phyloP scores from a whole-genome alignment of 192 early-diverging fungal genomes.

The Coemansia sp. region DNA sequence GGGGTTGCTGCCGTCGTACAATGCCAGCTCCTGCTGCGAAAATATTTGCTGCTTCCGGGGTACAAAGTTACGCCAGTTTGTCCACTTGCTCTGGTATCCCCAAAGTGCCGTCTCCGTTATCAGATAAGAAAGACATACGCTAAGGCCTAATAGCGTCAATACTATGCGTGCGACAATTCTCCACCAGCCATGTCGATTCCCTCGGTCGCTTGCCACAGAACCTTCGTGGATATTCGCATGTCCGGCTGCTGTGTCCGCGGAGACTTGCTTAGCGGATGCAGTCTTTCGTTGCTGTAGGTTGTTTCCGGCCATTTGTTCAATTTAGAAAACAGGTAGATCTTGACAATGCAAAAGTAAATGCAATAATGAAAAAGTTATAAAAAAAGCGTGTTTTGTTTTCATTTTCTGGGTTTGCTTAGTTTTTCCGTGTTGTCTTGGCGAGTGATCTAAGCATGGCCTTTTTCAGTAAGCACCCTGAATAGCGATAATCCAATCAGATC shows the following conservation, averaged over 20 bases:
- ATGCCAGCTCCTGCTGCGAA: conserved; percentile 72
- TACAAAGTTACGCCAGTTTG: conserved; percentile 69
- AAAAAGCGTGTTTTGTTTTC: background rate
- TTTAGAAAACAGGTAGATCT: background rate
- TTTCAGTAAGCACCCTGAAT: too few species aligned
- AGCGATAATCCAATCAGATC: too few species aligned
- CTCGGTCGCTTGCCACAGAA: background rate
- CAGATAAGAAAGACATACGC: conserved; percentile 59
- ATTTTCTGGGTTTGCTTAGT: too few species aligned
- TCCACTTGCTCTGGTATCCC: conserved; percentile 71
- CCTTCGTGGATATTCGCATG: background rate
- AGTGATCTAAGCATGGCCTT: too few species aligned
- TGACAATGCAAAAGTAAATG: background rate
- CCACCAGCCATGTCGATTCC: conserved; percentile 32
- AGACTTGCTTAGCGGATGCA: background rate
- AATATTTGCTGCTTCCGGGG: conserved; percentile 69
- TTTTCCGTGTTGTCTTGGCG: too few species aligned
- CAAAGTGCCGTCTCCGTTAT: conserved; percentile 78
- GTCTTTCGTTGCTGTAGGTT: conserved; percentile 30
- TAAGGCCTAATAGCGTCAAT: conserved; percentile 35
- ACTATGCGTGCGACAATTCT: conserved; percentile 40
- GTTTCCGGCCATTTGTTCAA: conserved; percentile 10
- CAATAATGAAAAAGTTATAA: background rate
- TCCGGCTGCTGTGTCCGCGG: background rate
- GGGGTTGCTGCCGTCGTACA: conserved; percentile 84